Evolutionary conservation across 768 basidiomycete species (phyloP).

Genomic region (Lactarius evosmus): DNA sequence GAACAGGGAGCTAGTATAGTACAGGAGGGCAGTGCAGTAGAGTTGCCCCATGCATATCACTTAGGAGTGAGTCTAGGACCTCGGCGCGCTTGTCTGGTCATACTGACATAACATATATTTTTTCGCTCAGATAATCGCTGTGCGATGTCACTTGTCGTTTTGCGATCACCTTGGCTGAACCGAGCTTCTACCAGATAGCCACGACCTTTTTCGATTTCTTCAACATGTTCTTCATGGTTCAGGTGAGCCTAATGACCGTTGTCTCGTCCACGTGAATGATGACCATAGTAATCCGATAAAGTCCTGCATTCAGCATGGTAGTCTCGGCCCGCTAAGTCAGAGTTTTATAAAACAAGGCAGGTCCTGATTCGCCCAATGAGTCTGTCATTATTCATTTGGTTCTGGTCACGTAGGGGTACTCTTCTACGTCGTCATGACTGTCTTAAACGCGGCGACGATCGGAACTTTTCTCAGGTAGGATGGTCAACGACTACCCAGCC

Average conservation of each 20-base stretch:
- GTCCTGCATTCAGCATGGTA: conserved; percentile 21
- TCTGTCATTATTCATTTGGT: neutral
- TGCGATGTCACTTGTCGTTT: neutral
- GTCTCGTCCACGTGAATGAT: neutral
- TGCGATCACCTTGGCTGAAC: neutral
- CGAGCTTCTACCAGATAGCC: neutral
- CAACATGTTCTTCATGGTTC: conserved; percentile 17
- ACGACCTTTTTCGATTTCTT: conserved; percentile 18
- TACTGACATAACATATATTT: neutral
- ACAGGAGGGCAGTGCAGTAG: too few relatives aligned
- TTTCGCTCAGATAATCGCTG: conserved; percentile 9
- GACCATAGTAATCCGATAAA: neutral
- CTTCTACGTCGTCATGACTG: conserved; percentile 23
- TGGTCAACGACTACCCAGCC: neutral
- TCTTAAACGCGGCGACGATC: conserved; percentile 22
- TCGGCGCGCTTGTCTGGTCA: neutral
- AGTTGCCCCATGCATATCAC: neutral
- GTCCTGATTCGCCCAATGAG: conserved; percentile 1
- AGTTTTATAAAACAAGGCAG: conserved; percentile 26
- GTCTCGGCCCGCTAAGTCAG: conserved; percentile 19
- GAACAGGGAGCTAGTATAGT: neutral
- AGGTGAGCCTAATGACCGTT: neutral
- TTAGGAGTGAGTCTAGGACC: conserved; percentile 17
- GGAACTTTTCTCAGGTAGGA: conserved; percentile 20
- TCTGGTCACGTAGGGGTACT: conserved; percentile 17